These are phyloP conservation scores for Garcia nutans DNA, from an alignment of 345 rosid genomes.

Conservation along the genomic window DNA sequence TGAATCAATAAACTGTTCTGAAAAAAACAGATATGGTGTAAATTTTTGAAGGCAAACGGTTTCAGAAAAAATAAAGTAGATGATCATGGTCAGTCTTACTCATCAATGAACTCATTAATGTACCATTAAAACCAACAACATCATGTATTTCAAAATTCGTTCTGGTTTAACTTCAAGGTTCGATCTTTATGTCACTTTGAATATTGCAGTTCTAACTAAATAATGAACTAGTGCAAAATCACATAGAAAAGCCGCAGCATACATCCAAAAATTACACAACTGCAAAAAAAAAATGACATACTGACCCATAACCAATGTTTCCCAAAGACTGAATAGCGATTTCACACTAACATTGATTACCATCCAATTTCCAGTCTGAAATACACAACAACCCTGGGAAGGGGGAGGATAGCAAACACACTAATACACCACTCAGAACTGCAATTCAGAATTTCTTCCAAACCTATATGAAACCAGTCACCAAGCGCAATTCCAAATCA, in stretches of 20 bases:
- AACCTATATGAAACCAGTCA: neutral
- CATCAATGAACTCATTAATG: neutral
- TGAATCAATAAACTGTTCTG: neutral
- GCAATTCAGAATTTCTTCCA: neutral
- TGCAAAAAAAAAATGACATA: too few relatives aligned
- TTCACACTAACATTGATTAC: neutral
- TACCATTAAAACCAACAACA: neutral
- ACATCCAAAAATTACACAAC: too few relatives aligned
- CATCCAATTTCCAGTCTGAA: neutral
- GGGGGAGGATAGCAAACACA: neutral
- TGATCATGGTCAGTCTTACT: neutral
- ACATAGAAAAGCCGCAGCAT: neutral
- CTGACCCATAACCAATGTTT: neutral
- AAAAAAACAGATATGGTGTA: neutral
- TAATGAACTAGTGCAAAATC: neutral
- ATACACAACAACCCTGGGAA: too few relatives aligned
- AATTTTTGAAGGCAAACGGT: neutral
- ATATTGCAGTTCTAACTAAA: neutral
- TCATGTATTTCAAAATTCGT: neutral
- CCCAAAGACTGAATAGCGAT: neutral
- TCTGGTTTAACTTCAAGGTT: neutral
- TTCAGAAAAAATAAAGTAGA: neutral
- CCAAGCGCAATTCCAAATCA: neutral
- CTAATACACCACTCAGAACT: neutral
- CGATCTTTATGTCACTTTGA: neutral